Evolutionary conservation across 345 rosid species (phyloP).

Genomic region (Geranium rotundifolium): DNA sequence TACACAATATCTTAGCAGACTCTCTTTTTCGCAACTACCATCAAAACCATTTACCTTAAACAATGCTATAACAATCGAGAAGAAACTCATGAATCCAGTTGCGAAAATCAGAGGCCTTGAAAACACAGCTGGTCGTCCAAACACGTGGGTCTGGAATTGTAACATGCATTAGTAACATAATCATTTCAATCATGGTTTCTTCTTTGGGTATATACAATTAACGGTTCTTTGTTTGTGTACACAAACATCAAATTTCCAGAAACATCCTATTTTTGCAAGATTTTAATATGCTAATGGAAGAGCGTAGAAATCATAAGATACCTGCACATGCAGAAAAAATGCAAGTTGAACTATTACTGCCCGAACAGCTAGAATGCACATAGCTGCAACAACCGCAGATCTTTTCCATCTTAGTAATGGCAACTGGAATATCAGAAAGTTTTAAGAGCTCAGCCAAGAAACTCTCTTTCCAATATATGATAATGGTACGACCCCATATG

Average conservation of each 20-base stretch:
- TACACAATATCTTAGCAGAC: no score
- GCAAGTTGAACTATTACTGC: constrained; percentile 91
- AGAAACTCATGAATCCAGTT: constrained; percentile 93
- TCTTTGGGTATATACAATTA: no score
- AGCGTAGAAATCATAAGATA: constrained; percentile 9
- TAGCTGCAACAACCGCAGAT: constrained; percentile 83
- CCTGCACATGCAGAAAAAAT: constrained; percentile 89
- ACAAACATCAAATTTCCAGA: neutral
- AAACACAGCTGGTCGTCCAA: constrained; percentile 44
- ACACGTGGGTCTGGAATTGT: constrained; percentile 63
- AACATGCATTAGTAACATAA: constrained; percentile 9
- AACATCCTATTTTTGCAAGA: no score
- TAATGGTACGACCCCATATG: no score
- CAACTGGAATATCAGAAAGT: constrained; percentile 36
- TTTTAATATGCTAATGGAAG: no score
- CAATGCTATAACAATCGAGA: constrained; percentile 86
- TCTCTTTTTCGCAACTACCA: neutral
- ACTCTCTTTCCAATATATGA: no score
- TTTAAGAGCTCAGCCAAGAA: neutral
- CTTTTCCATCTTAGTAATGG: constrained; percentile 91
- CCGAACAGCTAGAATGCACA: constrained; percentile 90
- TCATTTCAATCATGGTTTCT: neutral
- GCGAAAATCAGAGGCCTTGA: constrained; percentile 80
- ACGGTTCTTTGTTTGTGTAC: no score
- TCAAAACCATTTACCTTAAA: constrained; percentile 52